These are phyloP conservation scores for Penicillium sp. DNA, from an alignment of 2,329 filamentous ascomycete species.

Conservation along the genomic window DNA sequence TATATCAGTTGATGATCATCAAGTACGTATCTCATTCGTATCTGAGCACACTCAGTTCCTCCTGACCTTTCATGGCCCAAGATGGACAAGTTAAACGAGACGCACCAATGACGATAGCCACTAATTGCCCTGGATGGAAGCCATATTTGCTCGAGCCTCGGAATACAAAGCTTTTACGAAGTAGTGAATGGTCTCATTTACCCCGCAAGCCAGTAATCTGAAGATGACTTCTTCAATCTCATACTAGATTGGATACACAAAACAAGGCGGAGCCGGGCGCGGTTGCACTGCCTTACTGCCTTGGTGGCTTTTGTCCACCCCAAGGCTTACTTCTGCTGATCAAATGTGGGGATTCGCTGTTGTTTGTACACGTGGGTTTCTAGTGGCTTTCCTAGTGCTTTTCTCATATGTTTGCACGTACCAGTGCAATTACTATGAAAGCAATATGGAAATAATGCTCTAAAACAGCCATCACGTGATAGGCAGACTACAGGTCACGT, in stretches of 20 bases:
- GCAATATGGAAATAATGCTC: background rate
- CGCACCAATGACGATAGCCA: background rate
- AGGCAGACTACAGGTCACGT: background rate
- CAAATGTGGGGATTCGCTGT: background rate
- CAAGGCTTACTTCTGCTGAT: background rate
- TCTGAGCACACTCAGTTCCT: background rate
- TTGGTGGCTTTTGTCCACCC: background rate
- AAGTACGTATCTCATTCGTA: background rate
- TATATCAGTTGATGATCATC: background rate
- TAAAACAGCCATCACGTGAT: background rate
- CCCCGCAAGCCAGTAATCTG: background rate
- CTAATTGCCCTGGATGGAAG: background rate
- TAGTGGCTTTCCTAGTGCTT: background rate
- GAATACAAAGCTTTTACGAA: background rate
- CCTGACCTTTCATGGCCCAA: background rate
- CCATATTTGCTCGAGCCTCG: background rate
- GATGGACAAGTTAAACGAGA: background rate
- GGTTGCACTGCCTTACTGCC: constrained; percentile 4
- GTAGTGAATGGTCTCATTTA: background rate
- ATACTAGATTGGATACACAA: background rate
- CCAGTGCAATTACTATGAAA: background rate
- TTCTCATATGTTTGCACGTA: background rate
- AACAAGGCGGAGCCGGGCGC: background rate
- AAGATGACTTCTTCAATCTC: background rate
- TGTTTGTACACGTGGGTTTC: background rate